Conservation (phyloP, 805 yeast genomes). For the Cyberlindnera saturnus region DNA sequence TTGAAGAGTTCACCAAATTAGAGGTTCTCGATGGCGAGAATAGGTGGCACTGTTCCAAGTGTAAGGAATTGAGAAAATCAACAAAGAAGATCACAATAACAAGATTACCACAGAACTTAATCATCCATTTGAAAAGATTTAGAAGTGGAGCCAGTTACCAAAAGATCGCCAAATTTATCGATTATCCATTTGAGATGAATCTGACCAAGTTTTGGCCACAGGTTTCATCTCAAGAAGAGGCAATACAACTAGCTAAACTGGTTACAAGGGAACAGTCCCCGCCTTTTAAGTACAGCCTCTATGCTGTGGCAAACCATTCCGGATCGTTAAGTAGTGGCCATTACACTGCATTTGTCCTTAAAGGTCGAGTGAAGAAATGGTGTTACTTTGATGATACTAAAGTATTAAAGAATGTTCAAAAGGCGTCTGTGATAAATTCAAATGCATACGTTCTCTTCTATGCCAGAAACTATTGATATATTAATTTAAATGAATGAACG, state of each 20-base stretch:
- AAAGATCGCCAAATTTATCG: constrained; percentile 44
- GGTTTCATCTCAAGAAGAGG: constrained; percentile 7
- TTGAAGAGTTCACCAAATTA: constrained; percentile 68
- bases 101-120: constrained; percentile 68
- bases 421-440: constrained; percentile 51
- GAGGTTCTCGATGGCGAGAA: constrained; percentile 74
- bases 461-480: constrained; percentile 30
- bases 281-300: constrained; percentile 72
- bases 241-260: constrained; percentile 27
- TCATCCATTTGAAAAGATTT: constrained; percentile 84
- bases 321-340: constrained; percentile 86
- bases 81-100: constrained; percentile 69
- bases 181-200: constrained; percentile 63
- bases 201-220: constrained; percentile 25
- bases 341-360: constrained; percentile 75
- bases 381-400: constrained; percentile 76
- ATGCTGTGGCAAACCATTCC: constrained; percentile 78
- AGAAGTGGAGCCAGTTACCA: constrained; percentile 31
- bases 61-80: constrained; percentile 57
- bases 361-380: constrained; percentile 53
- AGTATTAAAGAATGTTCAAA: constrained; percentile 46
- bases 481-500: background rate
- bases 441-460: constrained; percentile 85
- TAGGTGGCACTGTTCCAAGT: constrained; percentile 78
- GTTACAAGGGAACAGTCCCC: constrained; percentile 73